Base-by-base conservation (phyloP, 2,329 filamentous ascomycete species). In the Verticillium nonalfalfae region DNA sequence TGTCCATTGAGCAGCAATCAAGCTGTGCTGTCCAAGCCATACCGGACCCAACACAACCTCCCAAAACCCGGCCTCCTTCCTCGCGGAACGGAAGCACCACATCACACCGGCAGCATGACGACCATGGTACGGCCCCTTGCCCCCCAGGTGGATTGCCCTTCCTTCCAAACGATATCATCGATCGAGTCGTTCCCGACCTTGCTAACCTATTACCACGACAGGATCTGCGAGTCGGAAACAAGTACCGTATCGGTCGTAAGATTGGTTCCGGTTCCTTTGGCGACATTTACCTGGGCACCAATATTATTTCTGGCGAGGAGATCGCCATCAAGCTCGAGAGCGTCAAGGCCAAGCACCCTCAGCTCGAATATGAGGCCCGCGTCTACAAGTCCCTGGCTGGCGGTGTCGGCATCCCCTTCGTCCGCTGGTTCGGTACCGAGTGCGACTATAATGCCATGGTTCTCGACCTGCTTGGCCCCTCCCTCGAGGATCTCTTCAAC, bases 401-500 rank as follows among this genome's bases (percentile, higher is more conserved):
- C 14, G 61, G 59, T 2, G 50, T 64, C n/a, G 67, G 68, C 21
- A 68, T 70, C 40, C 68, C 69, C 1, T 58, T 52, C 52, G 60
- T 70, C 31, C 62, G 56, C 21, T 68, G 67, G 62, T 65, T 60
- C 58, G 68, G 68, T 10, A 58, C 40, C 1, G 64, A 68, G 50
- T 38, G 61, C 36, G 62, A 66, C 10, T 70, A 67, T 61, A 57
- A 66, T 40, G 67, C 61, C 34, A 52, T 72, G 61, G 66, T 70
- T 35, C 60, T 60, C 33, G 67, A 71, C 15, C 60, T 70, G 54
- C 67, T 72, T 62, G 88, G 88, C 61, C 87, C 88, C 56, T 87
- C 84, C 65, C 79, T 90, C 72, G 86, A 90, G 75, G 87, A 90
- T 70, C 79, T 90, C 26, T 89, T 99, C 91, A 98, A 99, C 86